A percentile compares a stretch with the other conserved stretches of the same genome.
These are phyloP conservation scores for Lasiosphaeria ovina DNA, from an alignment of 495 filamentous ascomycete species.

Conservation along the genomic window DNA sequence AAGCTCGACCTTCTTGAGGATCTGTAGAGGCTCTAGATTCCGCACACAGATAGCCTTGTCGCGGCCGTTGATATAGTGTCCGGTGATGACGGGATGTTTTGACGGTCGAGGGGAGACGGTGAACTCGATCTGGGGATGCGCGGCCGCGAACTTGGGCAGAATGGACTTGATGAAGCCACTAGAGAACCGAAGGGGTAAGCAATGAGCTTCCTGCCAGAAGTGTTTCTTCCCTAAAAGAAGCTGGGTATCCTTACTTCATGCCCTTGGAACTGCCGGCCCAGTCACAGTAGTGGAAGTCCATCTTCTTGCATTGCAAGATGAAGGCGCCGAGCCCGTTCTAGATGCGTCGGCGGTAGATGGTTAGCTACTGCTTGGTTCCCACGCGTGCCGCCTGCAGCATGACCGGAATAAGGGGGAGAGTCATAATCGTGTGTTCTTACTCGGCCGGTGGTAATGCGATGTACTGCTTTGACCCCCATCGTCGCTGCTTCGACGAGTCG, in stretches of 20 bases:
- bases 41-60: slow-evolving; percentile 85
- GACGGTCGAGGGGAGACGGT: slow-evolving; percentile 81
- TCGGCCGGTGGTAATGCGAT: slow-evolving; percentile 59
- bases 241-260: slow-evolving; percentile 71
- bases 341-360: slow-evolving; percentile 5
- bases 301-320: slow-evolving; percentile 91
- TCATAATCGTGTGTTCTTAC: slow-evolving; percentile 39
- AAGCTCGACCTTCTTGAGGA: slow-evolving; percentile 76
- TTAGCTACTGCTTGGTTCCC: slow-evolving; percentile 9
- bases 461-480: slow-evolving; percentile 67
- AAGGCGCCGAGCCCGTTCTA: slow-evolving; percentile 97
- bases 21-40: slow-evolving; percentile 76
- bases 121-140: slow-evolving; percentile 88
- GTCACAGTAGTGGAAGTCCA: slow-evolving; percentile 97
- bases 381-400: background rate
- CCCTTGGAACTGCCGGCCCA: slow-evolving; percentile 85
- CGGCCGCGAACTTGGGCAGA: slow-evolving; percentile 71
- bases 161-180: slow-evolving; percentile 77
- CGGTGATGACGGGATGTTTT: slow-evolving; percentile 83
- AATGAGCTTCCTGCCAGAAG: background rate
- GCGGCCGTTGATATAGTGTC: slow-evolving; percentile 84
- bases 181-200: background rate
- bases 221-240: background rate
- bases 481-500: slow-evolving; percentile 30
- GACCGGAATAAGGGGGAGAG: background rate